phyloP scores from a whole-genome alignment of 2,329 filamentous ascomycete species.

The Peltaster fructicola region DNA sequence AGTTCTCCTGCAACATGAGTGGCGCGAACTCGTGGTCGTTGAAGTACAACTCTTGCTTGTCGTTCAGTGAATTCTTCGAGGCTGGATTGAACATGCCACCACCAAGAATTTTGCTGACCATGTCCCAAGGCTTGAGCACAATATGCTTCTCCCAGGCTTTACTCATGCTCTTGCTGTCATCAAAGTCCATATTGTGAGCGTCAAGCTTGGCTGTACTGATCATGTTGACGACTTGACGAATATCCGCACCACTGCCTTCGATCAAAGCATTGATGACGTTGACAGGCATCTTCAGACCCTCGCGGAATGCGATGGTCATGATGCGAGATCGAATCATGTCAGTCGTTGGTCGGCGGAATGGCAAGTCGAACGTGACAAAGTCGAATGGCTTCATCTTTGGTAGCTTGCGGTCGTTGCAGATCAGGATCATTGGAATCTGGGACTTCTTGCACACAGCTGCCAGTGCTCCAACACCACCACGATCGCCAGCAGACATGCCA shows the following conservation, averaged over 20 bases:
- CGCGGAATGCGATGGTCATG: slow-evolving; percentile 85
- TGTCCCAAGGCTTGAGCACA: slow-evolving; percentile 94
- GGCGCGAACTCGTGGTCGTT: slow-evolving; percentile 97
- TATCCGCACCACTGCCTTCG: slow-evolving; percentile 88
- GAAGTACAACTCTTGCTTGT: slow-evolving; percentile 98
- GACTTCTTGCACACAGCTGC: slow-evolving; percentile 93
- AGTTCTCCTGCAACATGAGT: slow-evolving; percentile 97
- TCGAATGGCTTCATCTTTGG: slow-evolving; percentile 99
- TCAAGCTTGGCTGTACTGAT: slow-evolving; percentile 85
- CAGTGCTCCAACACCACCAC: slow-evolving; percentile 84
- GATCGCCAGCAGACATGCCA: slow-evolving; percentile 93
- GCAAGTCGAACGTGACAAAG: slow-evolving; percentile 63
- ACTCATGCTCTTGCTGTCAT: slow-evolving; percentile 81
- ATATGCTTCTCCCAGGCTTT: slow-evolving; percentile 98
- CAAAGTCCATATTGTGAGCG: slow-evolving; percentile 59
- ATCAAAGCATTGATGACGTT: slow-evolving; percentile 83
- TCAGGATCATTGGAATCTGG: slow-evolving; percentile 83
- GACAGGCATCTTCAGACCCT: slow-evolving; percentile 69
- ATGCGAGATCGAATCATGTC: slow-evolving; percentile 84
- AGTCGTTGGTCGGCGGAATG: slow-evolving; percentile 74
- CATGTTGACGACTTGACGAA: slow-evolving; percentile 98
- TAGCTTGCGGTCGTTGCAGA: slow-evolving; percentile 84
- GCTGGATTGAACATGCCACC: slow-evolving; percentile 69
- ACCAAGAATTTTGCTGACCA: slow-evolving; percentile 78
- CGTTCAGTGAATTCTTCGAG: slow-evolving; percentile 77